phyloP scores from a whole-genome alignment of 495 filamentous ascomycete species.

The Thermochaetoides thermophila region DNA sequence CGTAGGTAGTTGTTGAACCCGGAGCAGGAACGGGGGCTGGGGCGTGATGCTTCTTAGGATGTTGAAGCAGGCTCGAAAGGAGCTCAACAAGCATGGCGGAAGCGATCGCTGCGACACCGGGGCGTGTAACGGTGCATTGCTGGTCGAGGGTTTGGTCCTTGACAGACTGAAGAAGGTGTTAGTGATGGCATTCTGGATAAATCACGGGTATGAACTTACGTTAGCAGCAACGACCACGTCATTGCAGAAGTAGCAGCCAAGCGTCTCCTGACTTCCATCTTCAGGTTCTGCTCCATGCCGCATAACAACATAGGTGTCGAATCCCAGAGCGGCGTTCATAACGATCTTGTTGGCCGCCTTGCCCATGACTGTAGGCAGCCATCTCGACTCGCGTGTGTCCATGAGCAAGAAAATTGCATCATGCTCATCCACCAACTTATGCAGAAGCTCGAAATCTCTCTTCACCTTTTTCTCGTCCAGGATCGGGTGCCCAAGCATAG shows the following conservation, averaged over 20 bases:
- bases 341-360: conserved; percentile 87
- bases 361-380: conserved; percentile 96
- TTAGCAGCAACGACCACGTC: conserved; percentile 92
- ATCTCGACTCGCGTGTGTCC: conserved; percentile 89
- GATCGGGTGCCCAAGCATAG: conserved; percentile 88
- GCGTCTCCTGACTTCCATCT: conserved; percentile 41
- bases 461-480: conserved; percentile 49
- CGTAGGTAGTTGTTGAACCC: conserved; percentile 22
- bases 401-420: conserved; percentile 90
- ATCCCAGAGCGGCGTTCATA: conserved; percentile 89
- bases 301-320: conserved; percentile 96
- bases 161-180: conserved; percentile 52
- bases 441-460: conserved; percentile 58
- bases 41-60: conserved; percentile 51
- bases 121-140: conserved; percentile 93
- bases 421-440: conserved; percentile 66
- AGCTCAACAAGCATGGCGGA: conserved; percentile 87
- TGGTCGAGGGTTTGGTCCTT: conserved; percentile 92
- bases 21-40: conserved; percentile 28
- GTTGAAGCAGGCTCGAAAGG: conserved; percentile 75
- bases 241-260: conserved; percentile 97
- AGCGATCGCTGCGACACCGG: conserved; percentile 81
- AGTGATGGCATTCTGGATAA: conserved; percentile 22
- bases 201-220: no score
- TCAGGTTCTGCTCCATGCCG: conserved; percentile 55